phyloP scores from a whole-genome alignment of 2,329 filamentous ascomycete genomes.

The Sordariomycetes sp. region DNA sequence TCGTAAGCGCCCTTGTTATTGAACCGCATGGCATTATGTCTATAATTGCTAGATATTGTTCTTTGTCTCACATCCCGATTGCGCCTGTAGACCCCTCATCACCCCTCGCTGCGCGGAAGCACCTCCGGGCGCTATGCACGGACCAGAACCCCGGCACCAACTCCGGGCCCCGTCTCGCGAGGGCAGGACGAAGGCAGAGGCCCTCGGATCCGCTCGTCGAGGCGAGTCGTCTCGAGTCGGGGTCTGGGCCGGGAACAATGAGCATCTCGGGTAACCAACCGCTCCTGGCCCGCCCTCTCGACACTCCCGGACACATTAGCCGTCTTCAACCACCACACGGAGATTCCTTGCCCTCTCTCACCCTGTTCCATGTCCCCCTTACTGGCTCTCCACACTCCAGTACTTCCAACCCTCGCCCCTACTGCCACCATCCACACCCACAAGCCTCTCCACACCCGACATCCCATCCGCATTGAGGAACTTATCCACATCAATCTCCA shows the following conservation, averaged over 20 bases:
- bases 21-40: background rate
- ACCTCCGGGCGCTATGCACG: no score
- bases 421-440: constrained; percentile 59
- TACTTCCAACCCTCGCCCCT: constrained; percentile 80
- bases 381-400: constrained; percentile 50
- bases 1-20: background rate
- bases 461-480: constrained; percentile 74
- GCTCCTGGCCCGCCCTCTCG: background rate
- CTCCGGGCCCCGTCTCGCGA: no score
- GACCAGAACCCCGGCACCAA: no score
- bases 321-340: background rate
- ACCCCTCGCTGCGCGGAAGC: background rate
- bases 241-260: no score
- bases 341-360: background rate
- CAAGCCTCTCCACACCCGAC: constrained; percentile 74
- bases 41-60: background rate
- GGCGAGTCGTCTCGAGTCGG: no score
- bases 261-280: no score
- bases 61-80: background rate
- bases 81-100: background rate
- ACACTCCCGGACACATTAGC: background rate
- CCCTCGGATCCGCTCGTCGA: no score
- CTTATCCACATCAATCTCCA: constrained; percentile 81
- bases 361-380: background rate
- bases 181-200: no score